Base-by-base conservation (phyloP, 805 yeast genomes). In the Ogataea pini region DNA sequence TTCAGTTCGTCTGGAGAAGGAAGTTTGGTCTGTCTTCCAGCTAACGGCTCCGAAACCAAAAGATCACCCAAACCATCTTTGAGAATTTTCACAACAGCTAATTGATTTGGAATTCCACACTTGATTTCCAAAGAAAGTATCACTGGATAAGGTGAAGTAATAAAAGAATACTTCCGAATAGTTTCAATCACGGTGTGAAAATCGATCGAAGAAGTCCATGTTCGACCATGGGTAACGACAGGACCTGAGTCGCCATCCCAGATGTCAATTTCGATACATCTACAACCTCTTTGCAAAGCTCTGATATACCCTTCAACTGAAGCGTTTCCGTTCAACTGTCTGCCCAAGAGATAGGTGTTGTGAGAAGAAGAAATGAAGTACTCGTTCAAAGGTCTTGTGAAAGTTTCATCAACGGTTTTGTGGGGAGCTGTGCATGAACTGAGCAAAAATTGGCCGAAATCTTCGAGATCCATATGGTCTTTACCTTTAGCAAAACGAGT, bases 311-410 rank as follows among this genome's bases (percentile, higher is more conserved):
- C 95, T 61, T 92, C 97, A 1, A 89, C 82, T 0, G 97, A 89
- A 0, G 97, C 85, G 3, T 79, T 83, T 17, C 94, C 96, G 2
- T 84, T 96, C 14, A 88, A 77, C 61, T 94, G 99, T 32, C 94
- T 75, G 0, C 99, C 99, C 22, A 83, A 67, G 3, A 94, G 71
- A 60, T 94, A 94, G 0, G 99, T 94, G 63, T 94, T 94, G 65
- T 94, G 99, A 0, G 97, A 90, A 0, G 97, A 89, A 0, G 96
- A 89, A 25, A 95, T 86, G 61, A 72, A 89, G 64, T 95, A 94
- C 58, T 91, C 92, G 61, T 82, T 88, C 31, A 94, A 61, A 0
- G 99, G 98, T 22, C 72, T 70, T 0, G 79, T 61, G 48, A 77
- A 72, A 51, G 82, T 82, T 31, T 65, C 69, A n/a, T 50, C 53